Conservation (phyloP, 768 basidiomycete species). For the Hygrophorus pudorinus region DNA sequence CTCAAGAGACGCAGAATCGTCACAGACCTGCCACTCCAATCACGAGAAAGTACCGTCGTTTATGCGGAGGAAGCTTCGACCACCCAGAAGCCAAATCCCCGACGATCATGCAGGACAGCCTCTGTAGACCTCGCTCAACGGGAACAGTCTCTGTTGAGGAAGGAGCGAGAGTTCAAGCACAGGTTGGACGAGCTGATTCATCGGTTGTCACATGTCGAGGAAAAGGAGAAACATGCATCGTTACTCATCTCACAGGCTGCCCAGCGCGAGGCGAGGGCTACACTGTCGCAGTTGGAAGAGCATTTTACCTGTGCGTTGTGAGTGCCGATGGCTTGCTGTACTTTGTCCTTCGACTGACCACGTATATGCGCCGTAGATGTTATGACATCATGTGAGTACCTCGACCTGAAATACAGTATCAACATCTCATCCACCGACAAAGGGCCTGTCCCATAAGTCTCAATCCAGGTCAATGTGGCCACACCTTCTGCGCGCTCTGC, state of each 20-base stretch:
- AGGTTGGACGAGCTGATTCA: conserved; percentile 29
- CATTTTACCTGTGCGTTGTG: conserved; percentile 59
- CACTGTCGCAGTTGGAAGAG: conserved; percentile 47
- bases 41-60: not conserved
- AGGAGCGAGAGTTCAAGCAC: conserved; percentile 31
- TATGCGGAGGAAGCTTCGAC: not conserved
- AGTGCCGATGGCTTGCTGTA: conserved; percentile 11
- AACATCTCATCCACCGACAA: not conserved
- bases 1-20: conserved; percentile 5
- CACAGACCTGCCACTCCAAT: not conserved
- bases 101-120: conserved; percentile 25
- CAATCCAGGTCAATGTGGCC: conserved; percentile 48
- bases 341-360: conserved; percentile 2
- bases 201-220: conserved; percentile 26
- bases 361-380: conserved; percentile 32
- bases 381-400: conserved; percentile 40
- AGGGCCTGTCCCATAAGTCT: conserved; percentile 47
- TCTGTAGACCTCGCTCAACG: conserved; percentile 28
- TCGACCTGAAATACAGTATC: not conserved
- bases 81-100: conserved; percentile 18
- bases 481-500: conserved; percentile 59
- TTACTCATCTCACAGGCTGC: conserved; percentile 30
- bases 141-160: conserved; percentile 24
- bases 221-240: conserved; percentile 32
- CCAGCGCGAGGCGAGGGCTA: conserved; percentile 29